These are phyloP conservation scores for Juncus inflexus DNA, from an alignment of 176 grass and related monocot species.

Conservation along the genomic window DNA sequence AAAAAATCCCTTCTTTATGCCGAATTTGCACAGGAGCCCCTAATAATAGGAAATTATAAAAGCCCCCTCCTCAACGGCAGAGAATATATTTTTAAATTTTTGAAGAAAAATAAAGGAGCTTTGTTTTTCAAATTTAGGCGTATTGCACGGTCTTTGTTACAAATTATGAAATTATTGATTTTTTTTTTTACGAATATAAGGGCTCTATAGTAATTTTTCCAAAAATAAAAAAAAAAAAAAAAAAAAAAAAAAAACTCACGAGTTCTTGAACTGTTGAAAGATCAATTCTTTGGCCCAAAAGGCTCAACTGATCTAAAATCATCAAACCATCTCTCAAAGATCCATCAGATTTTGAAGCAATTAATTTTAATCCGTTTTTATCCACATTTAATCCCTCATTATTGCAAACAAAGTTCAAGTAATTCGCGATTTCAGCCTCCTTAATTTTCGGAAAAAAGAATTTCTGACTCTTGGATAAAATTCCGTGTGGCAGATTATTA, in stretches of 20 bases:
- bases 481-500: slow-evolving; percentile 82
- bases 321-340: slow-evolving; percentile 94
- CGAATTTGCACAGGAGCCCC: too few relatives aligned
- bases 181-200: too few relatives aligned
- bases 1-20: too few relatives aligned
- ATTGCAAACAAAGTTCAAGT: slow-evolving; percentile 62
- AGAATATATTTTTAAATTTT: too few relatives aligned
- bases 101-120: too few relatives aligned
- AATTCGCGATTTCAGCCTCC: slow-evolving; percentile 68
- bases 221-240: slow-evolving; percentile 21
- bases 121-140: too few relatives aligned
- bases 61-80: too few relatives aligned
- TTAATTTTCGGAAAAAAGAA: slow-evolving; percentile 91
- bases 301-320: slow-evolving; percentile 90
- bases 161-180: too few relatives aligned
- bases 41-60: too few relatives aligned
- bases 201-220: neutral
- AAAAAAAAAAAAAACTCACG: slow-evolving; percentile 50
- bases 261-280: slow-evolving; percentile 91
- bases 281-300: slow-evolving; percentile 86
- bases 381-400: slow-evolving; percentile 83
- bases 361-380: slow-evolving; percentile 69
- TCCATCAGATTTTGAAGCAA: slow-evolving; percentile 72
- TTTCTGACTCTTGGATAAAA: slow-evolving; percentile 85
- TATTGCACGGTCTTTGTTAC: too few relatives aligned